Conservation (phyloP, 1,284 basidiomycete species). For the Rhodotorula glutinis region DNA sequence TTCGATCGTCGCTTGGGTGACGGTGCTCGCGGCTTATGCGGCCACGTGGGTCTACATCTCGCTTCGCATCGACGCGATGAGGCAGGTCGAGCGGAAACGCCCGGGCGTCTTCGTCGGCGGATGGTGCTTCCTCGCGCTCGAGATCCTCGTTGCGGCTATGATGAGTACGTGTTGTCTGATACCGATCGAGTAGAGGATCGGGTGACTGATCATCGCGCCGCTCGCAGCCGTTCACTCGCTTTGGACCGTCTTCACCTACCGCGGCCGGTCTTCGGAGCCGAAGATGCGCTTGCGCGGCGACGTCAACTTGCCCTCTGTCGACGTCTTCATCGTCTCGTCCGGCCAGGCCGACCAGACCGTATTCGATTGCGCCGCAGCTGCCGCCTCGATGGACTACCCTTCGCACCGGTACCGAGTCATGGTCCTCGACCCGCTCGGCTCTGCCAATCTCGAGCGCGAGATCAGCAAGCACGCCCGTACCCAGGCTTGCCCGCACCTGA, state of each 20-base stretch:
- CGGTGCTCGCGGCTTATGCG: slow-evolving; percentile 11
- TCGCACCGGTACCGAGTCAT: slow-evolving; percentile 44
- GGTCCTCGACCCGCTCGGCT: slow-evolving; percentile 42
- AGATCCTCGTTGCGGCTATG: slow-evolving; percentile 36
- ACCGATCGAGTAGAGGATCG: not conserved
- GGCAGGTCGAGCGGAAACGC: slow-evolving; percentile 25
- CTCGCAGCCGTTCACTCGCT: slow-evolving; percentile 29
- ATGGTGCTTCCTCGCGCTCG: slow-evolving; percentile 41
- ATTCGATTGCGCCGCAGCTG: slow-evolving; percentile 43
- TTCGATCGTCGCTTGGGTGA: slow-evolving; percentile 9
- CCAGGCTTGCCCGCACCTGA: slow-evolving; percentile 42
- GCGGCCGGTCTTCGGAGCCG: slow-evolving; percentile 27
- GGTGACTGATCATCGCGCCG: not conserved
- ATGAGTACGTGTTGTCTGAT: slow-evolving; percentile 12
- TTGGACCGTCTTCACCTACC: slow-evolving; percentile 33
- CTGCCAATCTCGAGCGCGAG: slow-evolving; percentile 32
- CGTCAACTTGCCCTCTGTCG: slow-evolving; percentile 42
- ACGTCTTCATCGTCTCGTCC: slow-evolving; percentile 42
- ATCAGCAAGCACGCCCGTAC: slow-evolving; percentile 38
- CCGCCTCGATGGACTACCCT: slow-evolving; percentile 44
- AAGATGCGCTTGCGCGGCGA: slow-evolving; percentile 42
- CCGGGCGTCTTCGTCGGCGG: slow-evolving; percentile 36
- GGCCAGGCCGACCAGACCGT: slow-evolving; percentile 43
- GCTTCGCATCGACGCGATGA: slow-evolving; percentile 15
- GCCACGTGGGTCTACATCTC: slow-evolving; percentile 30